These are phyloP conservation scores for Apostasia ramifera DNA, from an alignment of 106 monocot genomes.

Conservation along the genomic window DNA sequence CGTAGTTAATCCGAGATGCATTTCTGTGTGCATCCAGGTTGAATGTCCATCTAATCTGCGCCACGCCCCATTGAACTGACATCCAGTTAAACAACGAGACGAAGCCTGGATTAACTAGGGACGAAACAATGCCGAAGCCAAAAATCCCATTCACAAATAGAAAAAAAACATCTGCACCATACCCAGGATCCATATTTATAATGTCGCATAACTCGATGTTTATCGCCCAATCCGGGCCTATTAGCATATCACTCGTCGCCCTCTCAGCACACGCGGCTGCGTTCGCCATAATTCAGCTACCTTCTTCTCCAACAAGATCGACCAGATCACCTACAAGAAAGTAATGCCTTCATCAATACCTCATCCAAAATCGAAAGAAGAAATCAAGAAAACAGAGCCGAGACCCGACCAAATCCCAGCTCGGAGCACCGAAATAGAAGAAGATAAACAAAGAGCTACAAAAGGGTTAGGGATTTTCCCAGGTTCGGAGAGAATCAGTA, in stretches of 20 bases:
- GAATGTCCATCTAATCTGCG: too few species aligned
- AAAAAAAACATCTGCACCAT: conserved; percentile 4
- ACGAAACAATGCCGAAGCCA: neutral
- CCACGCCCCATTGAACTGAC: too few species aligned
- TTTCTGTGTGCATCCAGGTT: too few species aligned
- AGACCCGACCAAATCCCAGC: neutral
- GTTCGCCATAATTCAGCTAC: conserved; percentile 24
- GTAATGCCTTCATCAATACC: neutral
- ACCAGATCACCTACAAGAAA: neutral
- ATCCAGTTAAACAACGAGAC: too few species aligned
- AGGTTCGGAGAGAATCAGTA: neutral
- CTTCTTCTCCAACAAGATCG: neutral
- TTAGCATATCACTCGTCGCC: conserved; percentile 86
- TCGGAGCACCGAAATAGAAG: neutral
- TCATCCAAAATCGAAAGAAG: neutral
- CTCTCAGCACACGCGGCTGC: conserved; percentile 62
- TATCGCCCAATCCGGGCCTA: conserved; percentile 92
- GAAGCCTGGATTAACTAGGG: too few species aligned
- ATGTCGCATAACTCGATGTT: conserved; percentile 94
- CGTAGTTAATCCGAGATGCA: too few species aligned
- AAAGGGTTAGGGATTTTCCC: neutral
- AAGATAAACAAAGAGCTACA: neutral
- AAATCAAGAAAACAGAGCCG: neutral
- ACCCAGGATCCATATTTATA: conserved; percentile 86
- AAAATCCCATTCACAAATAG: neutral